Conservation (phyloP, 768 basidiomycete genomes). For the Mycena albidolilacea region DNA sequence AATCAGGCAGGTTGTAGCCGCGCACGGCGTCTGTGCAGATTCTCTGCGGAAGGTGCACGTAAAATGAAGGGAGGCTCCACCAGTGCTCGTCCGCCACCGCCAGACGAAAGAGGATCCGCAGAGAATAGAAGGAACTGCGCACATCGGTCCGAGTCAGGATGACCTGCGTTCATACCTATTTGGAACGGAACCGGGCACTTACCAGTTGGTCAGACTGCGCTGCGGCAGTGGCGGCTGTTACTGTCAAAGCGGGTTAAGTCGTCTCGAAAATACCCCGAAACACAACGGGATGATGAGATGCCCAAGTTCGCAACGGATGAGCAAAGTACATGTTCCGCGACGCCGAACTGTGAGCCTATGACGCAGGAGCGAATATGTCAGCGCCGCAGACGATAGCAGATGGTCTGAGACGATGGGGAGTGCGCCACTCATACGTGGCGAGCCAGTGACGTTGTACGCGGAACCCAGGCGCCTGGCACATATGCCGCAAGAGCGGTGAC, state of each 20-base stretch:
- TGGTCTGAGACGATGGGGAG: conserved; percentile 5
- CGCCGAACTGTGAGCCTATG: background rate
- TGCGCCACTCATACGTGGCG: background rate
- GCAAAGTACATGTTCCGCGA: background rate
- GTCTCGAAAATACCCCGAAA: background rate
- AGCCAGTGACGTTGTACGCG: background rate
- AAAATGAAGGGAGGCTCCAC: conserved; percentile 17
- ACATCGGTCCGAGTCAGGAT: conserved; percentile 28
- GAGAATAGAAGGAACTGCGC: conserved; percentile 21
- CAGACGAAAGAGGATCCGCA: background rate
- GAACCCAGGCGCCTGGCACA: conserved; percentile 6
- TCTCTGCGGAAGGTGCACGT: conserved; percentile 6
- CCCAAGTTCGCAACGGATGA: background rate
- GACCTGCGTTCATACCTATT: background rate
- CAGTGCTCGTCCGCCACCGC: background rate
- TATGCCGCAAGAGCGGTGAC: conserved; percentile 8
- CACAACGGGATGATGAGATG: background rate
- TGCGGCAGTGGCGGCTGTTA: conserved; percentile 6
- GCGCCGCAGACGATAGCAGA: background rate
- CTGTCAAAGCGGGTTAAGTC: background rate
- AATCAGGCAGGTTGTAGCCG: conserved; percentile 16
- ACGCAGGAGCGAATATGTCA: background rate
- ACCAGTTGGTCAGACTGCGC: background rate
- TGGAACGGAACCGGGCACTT: conserved; percentile 13
- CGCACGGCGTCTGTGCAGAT: background rate